phyloP scores from a whole-genome alignment of 2,329 filamentous ascomycete species.

The Penicillium sp. region DNA sequence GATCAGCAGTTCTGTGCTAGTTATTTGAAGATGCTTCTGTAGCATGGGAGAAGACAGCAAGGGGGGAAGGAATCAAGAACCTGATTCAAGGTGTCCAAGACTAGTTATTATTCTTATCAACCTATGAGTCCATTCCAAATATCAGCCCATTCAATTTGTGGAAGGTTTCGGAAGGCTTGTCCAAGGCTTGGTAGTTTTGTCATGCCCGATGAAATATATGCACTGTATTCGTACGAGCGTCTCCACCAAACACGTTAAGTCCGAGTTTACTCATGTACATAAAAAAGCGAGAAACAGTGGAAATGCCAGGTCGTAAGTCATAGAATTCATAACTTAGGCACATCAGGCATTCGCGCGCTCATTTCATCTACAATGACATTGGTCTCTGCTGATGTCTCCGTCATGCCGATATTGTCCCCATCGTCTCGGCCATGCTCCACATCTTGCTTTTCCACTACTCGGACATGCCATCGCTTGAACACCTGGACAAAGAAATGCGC shows the following conservation, averaged over 20 bases:
- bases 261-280: neutral
- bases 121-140: neutral
- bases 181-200: neutral
- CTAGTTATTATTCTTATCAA: neutral
- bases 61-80: neutral
- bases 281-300: too few relatives aligned
- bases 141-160: neutral
- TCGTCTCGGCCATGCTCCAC: constrained; percentile 1
- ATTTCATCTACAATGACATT: constrained; percentile 2
- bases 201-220: too few relatives aligned
- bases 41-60: neutral
- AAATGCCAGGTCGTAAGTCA: neutral
- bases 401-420: constrained; percentile 11
- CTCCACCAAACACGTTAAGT: neutral
- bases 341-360: neutral
- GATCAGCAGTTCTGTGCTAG: neutral
- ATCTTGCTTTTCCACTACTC: constrained; percentile 19
- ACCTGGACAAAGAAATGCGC: constrained; percentile 39
- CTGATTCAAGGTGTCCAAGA: neutral
- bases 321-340: neutral
- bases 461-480: constrained; percentile 31
- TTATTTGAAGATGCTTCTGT: neutral
- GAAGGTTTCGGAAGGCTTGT: neutral
- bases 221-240: too few relatives aligned
- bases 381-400: constrained; percentile 1